Evolutionary conservation across 257 asterid species (phyloP).

Genomic region (Euphrasia confusa): DNA sequence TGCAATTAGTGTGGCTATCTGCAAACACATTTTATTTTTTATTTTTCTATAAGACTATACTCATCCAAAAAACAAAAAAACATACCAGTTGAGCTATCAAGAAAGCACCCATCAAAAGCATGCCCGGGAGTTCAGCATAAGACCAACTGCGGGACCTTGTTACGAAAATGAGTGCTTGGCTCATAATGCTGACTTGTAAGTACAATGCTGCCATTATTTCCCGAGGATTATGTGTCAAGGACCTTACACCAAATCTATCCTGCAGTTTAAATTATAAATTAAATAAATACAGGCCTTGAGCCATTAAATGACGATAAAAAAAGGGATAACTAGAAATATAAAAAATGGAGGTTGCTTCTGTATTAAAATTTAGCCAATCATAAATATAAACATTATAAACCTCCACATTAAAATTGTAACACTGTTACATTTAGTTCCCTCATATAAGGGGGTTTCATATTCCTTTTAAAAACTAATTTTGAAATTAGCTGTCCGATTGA

Average conservation of each 20-base stretch:
- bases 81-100: slow-evolving; percentile 71
- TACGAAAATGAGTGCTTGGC: slow-evolving; percentile 88
- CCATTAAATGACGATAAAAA: not conserved
- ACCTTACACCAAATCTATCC: slow-evolving; percentile 70
- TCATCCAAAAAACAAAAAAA: too few species aligned
- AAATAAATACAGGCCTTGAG: not conserved
- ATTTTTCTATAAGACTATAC: not conserved
- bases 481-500: too few species aligned
- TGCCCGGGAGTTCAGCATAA: slow-evolving; percentile 71
- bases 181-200: slow-evolving; percentile 96
- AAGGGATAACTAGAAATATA: not conserved
- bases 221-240: slow-evolving; percentile 29
- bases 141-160: slow-evolving; percentile 92
- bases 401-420: too few species aligned
- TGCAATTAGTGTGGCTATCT: slow-evolving; percentile 87
- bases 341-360: not conserved
- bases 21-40: slow-evolving; percentile 12
- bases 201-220: slow-evolving; percentile 86
- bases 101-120: slow-evolving; percentile 60
- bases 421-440: too few species aligned
- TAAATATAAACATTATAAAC: too few species aligned
- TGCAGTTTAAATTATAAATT: slow-evolving; percentile 23
- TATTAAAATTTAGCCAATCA: too few species aligned
- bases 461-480: too few species aligned
- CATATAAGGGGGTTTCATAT: too few species aligned